Percentiles rank a stretch among this genome's conserved stretches.
These are phyloP conservation scores for Daedaleopsis nitida DNA, from an alignment of 768 basidiomycete genomes.

Conservation along the genomic window DNA sequence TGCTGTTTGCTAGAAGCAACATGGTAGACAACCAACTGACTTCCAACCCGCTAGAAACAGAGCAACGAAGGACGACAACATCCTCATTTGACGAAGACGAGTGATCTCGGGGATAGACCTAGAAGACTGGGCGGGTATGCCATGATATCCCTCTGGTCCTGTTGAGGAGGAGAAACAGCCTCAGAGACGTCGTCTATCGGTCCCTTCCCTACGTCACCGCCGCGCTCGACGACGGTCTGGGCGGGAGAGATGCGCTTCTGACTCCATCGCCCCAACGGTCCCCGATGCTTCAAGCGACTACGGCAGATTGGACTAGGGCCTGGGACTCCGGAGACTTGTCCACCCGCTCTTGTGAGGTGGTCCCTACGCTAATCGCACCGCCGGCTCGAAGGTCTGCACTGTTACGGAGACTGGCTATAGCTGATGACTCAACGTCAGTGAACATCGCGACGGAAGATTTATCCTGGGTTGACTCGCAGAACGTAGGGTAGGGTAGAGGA, in stretches of 20 bases:
- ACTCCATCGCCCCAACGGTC: not conserved
- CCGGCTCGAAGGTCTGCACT: not conserved
- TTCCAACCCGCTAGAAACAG: slow-evolving; percentile 33
- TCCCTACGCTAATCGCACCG: not conserved
- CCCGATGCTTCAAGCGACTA: slow-evolving; percentile 2
- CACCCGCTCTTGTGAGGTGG: no score
- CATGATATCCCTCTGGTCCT: not conserved
- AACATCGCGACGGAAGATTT: no score
- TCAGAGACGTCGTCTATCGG: not conserved
- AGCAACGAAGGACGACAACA: slow-evolving; percentile 23
- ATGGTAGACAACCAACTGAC: slow-evolving; percentile 14
- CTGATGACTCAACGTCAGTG: no score
- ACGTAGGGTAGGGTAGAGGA: no score
- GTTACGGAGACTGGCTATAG: no score
- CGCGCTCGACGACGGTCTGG: slow-evolving; percentile 1
- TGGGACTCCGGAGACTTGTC: no score
- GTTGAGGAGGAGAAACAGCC: no score
- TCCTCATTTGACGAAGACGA: slow-evolving; percentile 21
- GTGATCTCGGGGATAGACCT: slow-evolving; percentile 9
- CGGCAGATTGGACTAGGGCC: no score
- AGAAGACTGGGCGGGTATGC: not conserved
- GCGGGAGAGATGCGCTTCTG: slow-evolving; percentile 1
- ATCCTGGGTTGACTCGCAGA: no score
- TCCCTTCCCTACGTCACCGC: slow-evolving; percentile 1
- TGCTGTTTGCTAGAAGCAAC: not conserved